A percentile compares a stretch with the other conserved stretches of the same genome.
These are phyloP conservation scores for Debaryomyces subglobosus DNA, from an alignment of 1,139 yeast genomes.

Conservation along the genomic window DNA sequence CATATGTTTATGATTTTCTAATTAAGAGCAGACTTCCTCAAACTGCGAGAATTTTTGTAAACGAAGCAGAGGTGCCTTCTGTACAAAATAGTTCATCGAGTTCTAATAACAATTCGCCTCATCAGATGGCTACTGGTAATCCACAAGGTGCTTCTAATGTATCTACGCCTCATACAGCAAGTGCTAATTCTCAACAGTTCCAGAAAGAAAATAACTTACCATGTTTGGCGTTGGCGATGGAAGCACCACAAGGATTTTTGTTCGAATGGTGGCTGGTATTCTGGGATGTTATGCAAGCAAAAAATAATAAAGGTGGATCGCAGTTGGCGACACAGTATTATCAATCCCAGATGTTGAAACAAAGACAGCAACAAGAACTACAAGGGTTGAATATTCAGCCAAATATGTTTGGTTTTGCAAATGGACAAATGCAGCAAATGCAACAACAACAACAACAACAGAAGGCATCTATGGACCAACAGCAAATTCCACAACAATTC, in stretches of 20 bases:
- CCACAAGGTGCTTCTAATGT: slow-evolving; percentile 4
- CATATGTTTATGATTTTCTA: slow-evolving; percentile 85
- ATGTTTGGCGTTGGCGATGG: slow-evolving; percentile 57
- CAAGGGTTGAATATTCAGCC: slow-evolving; percentile 12
- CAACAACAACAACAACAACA: slow-evolving; percentile 20
- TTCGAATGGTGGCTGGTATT: slow-evolving; percentile 97
- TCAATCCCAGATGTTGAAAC: slow-evolving; percentile 66
- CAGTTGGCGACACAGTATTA: slow-evolving; percentile 71
- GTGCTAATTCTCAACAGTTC: slow-evolving; percentile 18
- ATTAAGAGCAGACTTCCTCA: slow-evolving; percentile 71
- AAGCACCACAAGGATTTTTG: slow-evolving; percentile 85
- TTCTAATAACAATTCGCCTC: slow-evolving; percentile 25
- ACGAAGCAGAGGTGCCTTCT: slow-evolving; percentile 66
- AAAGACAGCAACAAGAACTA: slow-evolving; percentile 58
- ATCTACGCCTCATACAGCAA: slow-evolving; percentile 18
- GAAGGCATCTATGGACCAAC: slow-evolving; percentile 27
- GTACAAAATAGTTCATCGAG: slow-evolving; percentile 14
- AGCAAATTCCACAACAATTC: slow-evolving; percentile 25
- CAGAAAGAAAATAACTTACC: slow-evolving; percentile 49
- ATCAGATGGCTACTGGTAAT: slow-evolving; percentile 12
- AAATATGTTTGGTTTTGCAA: slow-evolving; percentile 6
- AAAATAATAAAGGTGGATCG: slow-evolving; percentile 61
- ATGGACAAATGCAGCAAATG: slow-evolving; percentile 22
- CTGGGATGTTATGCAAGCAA: slow-evolving; percentile 91
- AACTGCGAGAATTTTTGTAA: slow-evolving; percentile 72